Evolutionary conservation across 371 early-diverging fungal genomes (phyloP), one percentile per base, ranked within the genome.

Genomic region (Syncephalastrum racemosum): DNA sequence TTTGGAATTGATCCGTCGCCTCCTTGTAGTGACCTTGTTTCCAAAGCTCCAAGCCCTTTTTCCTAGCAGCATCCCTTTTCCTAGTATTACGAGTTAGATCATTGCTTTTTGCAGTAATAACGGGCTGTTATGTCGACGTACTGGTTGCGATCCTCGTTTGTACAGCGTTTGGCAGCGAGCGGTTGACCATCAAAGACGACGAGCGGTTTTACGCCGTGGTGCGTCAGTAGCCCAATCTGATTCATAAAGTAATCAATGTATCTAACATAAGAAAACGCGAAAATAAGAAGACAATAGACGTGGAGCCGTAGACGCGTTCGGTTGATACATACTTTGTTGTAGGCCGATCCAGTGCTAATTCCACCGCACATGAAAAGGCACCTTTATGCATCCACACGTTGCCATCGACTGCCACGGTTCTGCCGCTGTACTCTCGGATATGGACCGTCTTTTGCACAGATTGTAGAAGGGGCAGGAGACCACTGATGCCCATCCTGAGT

Each of bases 111-210:
- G 51, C 51, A 50, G 31, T 39, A 50, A 50, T 36, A 16, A 36
- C 50, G 44, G n/a, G n/a, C n/a, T n/a, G n/a, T n/a, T 39, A 19
- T 57, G 13, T 48, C 43, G 16, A 63, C 65, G 43, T 74, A 82
- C 81, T 58, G 46, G 51, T 72, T 58, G 15, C 99, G 82, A 24
- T 88, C 85, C 15, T 70, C 59, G 61, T 92, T 92, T 1, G 97
- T 99, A 10, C 56, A 61, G 18, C 70, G 62, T 67, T 99, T 99
- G 43, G 91, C 83, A 0, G 96, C 96, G 7, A 98, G 75, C 42
- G 74, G 73, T 14, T 92, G 93, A 24, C 99, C 99, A 70, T 99
- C 99, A 79, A 99, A 99, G 4, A 99, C 99, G 47, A 99, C 69
- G 25, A 91, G 63, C 0, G 99, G 99, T 18, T 60, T 81, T 16